phyloP scores from a whole-genome alignment of 192 early-diverging fungal genomes.

The Irineochytrium annulatum region DNA sequence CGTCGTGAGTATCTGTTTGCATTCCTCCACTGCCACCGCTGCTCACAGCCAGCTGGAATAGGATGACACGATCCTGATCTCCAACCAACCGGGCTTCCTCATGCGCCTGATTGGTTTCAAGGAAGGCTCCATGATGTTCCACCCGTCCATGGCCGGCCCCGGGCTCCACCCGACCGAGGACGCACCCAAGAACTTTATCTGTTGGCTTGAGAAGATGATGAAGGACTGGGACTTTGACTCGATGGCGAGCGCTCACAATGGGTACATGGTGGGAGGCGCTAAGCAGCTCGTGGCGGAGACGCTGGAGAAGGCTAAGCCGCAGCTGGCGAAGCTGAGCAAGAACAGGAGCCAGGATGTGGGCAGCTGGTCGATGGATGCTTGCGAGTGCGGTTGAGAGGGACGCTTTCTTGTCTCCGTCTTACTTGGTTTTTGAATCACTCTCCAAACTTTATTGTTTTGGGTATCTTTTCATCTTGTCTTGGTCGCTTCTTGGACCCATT shows the following conservation, averaged over 20 bases:
- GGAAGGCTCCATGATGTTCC: constrained; percentile 20
- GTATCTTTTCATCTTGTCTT: too few relatives aligned
- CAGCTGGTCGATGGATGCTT: not conserved
- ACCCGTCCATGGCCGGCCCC: not conserved
- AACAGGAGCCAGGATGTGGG: not conserved
- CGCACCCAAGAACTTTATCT: constrained; percentile 13
- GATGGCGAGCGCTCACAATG: constrained; percentile 17
- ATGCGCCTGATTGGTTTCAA: not conserved
- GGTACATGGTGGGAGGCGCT: constrained; percentile 12
- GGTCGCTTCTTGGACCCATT: too few relatives aligned
- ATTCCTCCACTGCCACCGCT: not conserved
- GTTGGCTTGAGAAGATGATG: constrained; percentile 10
- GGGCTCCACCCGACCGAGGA: constrained; percentile 4
- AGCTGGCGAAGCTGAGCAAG: not conserved
- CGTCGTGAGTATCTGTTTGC: constrained; percentile 1
- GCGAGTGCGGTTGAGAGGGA: constrained; percentile 5
- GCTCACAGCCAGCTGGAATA: not conserved
- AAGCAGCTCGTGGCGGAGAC: constrained; percentile 2
- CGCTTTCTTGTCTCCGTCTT: too few relatives aligned
- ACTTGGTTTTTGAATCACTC: too few relatives aligned
- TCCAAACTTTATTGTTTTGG: too few relatives aligned
- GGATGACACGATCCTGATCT: constrained; percentile 14
- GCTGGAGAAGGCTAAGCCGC: not conserved
- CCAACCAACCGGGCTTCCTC: constrained; percentile 5
- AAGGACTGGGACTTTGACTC: constrained; percentile 28